A percentile compares a stretch with the other conserved stretches of the same genome.
phyloP scores from a whole-genome alignment of 169 alveolate genomes.

The Babesia microti region DNA sequence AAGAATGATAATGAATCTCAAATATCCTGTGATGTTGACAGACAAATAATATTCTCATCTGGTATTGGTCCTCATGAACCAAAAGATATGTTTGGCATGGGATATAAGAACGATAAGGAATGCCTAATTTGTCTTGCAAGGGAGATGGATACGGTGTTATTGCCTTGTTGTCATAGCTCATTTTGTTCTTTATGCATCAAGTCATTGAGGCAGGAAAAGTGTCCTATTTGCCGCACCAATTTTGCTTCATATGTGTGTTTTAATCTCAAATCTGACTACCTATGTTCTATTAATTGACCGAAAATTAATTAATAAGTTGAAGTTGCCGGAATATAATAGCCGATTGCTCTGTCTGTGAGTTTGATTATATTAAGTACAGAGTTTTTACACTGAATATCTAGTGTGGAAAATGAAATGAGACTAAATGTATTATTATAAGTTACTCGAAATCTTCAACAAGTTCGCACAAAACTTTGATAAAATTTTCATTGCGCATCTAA shows the following conservation, averaged over 20 bases:
- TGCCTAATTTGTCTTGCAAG: conserved; percentile 57
- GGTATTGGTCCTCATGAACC: conserved; percentile 36
- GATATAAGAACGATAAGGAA: conserved; percentile 47
- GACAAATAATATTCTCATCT: conserved; percentile 31
- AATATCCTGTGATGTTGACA: conserved; percentile 3
- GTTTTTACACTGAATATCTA: conserved; percentile 69
- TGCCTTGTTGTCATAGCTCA: conserved; percentile 63
- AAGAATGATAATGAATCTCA: not conserved
- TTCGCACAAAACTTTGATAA: conserved; percentile 26
- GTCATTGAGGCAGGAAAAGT: conserved; percentile 51
- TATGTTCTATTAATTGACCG: too few relatives aligned
- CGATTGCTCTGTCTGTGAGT: conserved; percentile 69
- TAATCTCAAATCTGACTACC: conserved; percentile 14
- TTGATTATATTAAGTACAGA: conserved; percentile 58
- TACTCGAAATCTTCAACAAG: conserved; percentile 36
- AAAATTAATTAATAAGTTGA: too few relatives aligned
- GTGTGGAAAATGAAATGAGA: conserved; percentile 53
- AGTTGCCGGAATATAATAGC: too few relatives aligned
- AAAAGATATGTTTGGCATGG: conserved; percentile 47
- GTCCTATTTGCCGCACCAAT: conserved; percentile 55
- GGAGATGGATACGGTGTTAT: conserved; percentile 52
- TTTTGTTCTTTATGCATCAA: conserved; percentile 53
- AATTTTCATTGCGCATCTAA: conserved; percentile 18
- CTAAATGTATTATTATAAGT: too few relatives aligned
- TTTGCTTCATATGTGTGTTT: conserved; percentile 33